Conservation (phyloP, 129 eudicot genomes). For the Arctium minus region DNA sequence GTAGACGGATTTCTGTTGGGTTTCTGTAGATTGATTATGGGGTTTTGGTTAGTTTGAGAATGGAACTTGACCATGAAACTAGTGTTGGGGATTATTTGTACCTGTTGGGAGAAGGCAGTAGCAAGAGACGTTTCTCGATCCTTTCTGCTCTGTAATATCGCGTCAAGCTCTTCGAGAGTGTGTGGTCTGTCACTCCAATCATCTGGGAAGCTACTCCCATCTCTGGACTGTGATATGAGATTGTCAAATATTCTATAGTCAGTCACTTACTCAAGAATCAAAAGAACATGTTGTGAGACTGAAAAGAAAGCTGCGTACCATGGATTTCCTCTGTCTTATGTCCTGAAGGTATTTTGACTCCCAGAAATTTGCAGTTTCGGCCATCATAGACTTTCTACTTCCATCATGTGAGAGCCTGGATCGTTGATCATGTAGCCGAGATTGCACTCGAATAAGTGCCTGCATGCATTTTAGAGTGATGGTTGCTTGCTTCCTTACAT, state of each 20-base stretch:
- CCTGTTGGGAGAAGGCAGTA: constrained; percentile 65
- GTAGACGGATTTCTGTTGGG: constrained; percentile 24
- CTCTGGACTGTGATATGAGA: constrained; percentile 56
- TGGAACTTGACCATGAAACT: background rate
- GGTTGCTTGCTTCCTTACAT: constrained; percentile 76
- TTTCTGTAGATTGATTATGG: constrained; percentile 28
- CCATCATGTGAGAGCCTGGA: constrained; percentile 69
- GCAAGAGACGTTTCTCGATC: constrained; percentile 52
- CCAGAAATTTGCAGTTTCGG: constrained; percentile 55
- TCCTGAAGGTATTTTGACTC: constrained; percentile 64
- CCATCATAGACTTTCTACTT: constrained; percentile 60
- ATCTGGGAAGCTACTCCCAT: constrained; percentile 49
- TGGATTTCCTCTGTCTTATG: constrained; percentile 54
- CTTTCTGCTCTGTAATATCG: constrained; percentile 51
- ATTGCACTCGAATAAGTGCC: constrained; percentile 72
- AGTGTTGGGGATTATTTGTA: background rate
- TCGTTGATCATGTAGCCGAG: constrained; percentile 69
- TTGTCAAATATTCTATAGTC: background rate
- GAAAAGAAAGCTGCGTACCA: constrained; percentile 32
- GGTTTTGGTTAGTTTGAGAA: constrained; percentile 7
- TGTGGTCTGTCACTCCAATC: constrained; percentile 59
- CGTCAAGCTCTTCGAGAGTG: constrained; percentile 73
- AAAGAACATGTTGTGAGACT: background rate
- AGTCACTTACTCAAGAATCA: background rate
- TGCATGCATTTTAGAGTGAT: constrained; percentile 80